A percentile compares a stretch with the other conserved stretches of the same genome.
Conservation (phyloP, 805 yeast genomes). For the Candida vaughaniae region DNA sequence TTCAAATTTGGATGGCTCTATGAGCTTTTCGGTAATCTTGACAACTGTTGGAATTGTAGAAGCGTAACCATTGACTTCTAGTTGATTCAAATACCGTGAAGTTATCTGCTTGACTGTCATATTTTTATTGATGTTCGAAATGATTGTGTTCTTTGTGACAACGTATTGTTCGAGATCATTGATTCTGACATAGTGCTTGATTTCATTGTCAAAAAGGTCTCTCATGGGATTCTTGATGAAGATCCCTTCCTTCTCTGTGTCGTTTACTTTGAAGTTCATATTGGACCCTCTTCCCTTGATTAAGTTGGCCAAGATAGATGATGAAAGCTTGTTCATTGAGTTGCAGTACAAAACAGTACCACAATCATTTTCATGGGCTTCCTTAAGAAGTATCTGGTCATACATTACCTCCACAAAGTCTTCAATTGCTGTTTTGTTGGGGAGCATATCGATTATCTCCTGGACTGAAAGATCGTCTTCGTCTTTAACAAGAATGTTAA, state of each 20-base stretch:
- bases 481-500: constrained; percentile 8
- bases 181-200: constrained; percentile 53
- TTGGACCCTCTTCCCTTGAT: constrained; percentile 84
- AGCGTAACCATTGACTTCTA: constrained; percentile 74
- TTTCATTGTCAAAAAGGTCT: constrained; percentile 71
- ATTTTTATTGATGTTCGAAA: constrained; percentile 54
- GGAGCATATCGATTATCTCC: constrained; percentile 37
- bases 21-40: constrained; percentile 78
- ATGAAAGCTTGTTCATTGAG: constrained; percentile 81
- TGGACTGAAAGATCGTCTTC: constrained; percentile 19
- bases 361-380: constrained; percentile 46
- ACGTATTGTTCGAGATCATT: constrained; percentile 35
- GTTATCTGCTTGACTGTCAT: constrained; percentile 83
- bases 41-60: constrained; percentile 91
- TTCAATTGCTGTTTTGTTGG: constrained; percentile 61
- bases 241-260: constrained; percentile 34
- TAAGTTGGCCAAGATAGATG: constrained; percentile 71
- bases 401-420: constrained; percentile 55
- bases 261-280: constrained; percentile 53
- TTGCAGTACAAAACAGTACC: constrained; percentile 70
- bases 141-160: constrained; percentile 16
- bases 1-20: constrained; percentile 39
- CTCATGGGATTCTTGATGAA: constrained; percentile 67
- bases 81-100: constrained; percentile 63
- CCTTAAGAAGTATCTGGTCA: constrained; percentile 44